These are phyloP conservation scores for Camellia lanceoleosa DNA, from an alignment of 148 eudicot species.

Conservation along the genomic window DNA sequence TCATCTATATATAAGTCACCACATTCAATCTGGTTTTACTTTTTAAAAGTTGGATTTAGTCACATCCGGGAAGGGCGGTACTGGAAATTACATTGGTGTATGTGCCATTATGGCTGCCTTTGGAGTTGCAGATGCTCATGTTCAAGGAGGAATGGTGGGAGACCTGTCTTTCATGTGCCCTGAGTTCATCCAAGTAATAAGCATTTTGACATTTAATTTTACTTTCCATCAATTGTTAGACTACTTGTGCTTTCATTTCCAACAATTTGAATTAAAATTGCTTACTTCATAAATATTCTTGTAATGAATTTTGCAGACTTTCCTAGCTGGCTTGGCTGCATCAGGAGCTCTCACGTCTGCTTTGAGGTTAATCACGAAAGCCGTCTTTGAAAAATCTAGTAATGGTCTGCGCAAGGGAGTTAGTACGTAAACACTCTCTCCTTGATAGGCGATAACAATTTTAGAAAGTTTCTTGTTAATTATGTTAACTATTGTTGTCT, in stretches of 20 bases:
- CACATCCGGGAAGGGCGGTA: constrained; percentile 25
- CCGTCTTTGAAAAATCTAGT: constrained; percentile 31
- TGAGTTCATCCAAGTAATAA: constrained; percentile 24
- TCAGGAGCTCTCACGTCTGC: constrained; percentile 43
- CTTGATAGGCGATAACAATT: background rate
- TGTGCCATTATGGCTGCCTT: constrained; percentile 20
- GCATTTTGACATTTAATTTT: background rate
- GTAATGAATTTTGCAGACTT: constrained; percentile 17
- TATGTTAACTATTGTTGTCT: background rate
- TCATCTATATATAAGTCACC: background rate
- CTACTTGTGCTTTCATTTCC: background rate
- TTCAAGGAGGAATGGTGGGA: constrained; percentile 31
- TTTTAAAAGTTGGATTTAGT: constrained; percentile 20
- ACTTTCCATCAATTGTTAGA: background rate
- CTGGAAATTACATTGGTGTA: constrained; percentile 19
- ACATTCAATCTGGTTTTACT: too few relatives aligned
- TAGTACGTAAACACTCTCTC: constrained; percentile 14
- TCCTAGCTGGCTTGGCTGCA: constrained; percentile 38
- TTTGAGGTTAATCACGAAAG: constrained; percentile 42
- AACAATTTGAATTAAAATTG: background rate
- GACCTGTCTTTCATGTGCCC: constrained; percentile 29
- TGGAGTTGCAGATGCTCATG: constrained; percentile 28
- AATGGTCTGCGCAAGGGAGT: constrained; percentile 39
- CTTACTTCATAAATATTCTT: background rate
- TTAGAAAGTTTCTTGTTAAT: background rate